Evolutionary conservation across 2,329 filamentous ascomycete species (phyloP), one percentile per base, ranked within the genome.

Genomic region (Aureobasidium sp.): DNA sequence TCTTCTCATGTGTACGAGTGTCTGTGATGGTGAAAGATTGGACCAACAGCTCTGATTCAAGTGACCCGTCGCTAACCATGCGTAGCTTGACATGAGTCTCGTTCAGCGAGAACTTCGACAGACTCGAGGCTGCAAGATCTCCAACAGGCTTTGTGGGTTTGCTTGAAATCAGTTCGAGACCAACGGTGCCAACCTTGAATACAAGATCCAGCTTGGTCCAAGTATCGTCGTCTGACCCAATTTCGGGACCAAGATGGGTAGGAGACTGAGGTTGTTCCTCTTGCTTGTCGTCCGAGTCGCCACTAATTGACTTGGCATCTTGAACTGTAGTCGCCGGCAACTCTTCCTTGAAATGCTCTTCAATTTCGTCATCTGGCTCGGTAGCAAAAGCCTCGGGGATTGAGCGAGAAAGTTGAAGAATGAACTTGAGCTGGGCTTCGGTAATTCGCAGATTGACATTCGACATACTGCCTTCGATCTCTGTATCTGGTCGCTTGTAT

Each of bases 141-240:
- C 86, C 87, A n/a, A 97, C 85, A 0, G 93, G 92, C 67, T 86
- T 82, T 62, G 88, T 83, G 48, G 90, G 85, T 41, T 86, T 82
- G 1, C 88, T 90, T 65, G 90, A 84, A 62, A 97, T 85, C 51
- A 99, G 79, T 72, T 99, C 94, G 47, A 99, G 77, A 1, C 91
- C 91, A 66, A 99, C 87, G 2, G 90, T 93, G 63, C 90, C 87
- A 60, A 95, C 87, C 65, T 90, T 87, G 78, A 99, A 99, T 20
- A 93, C 84, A 50, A 99, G 82, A 70, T 99, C 94, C 62, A 99
- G 82, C 70, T 93, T 95, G 0, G 92, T 95, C 93, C 93, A 99
- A 2, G 85, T 87, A 64, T 90, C 84, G 1, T 84, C 79, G 61
- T 84, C 79, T 0, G 83, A 81, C 7, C 85, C 84, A 8, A 94